phyloP scores from a whole-genome alignment of 306 rosid species.

The Malus orientalis region DNA sequence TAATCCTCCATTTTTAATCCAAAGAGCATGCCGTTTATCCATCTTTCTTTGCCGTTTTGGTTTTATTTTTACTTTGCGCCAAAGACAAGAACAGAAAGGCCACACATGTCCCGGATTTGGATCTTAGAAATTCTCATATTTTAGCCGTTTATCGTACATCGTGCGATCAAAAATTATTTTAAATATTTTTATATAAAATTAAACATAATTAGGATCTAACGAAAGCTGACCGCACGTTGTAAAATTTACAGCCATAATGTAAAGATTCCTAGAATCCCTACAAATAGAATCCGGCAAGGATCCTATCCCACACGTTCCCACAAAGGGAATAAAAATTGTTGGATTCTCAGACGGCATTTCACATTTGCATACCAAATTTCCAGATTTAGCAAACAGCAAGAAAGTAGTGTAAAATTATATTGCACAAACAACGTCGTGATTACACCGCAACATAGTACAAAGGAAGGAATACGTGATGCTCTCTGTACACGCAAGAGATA shows the following conservation, averaged over 20 bases:
- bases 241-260: too few species aligned
- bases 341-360: neutral
- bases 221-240: accelerated
- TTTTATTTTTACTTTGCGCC: too few species aligned
- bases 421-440: neutral
- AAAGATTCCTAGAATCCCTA: accelerated
- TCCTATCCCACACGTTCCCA: too few species aligned
- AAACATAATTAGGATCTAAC: accelerated
- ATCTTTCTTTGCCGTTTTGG: too few species aligned
- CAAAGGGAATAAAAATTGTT: too few species aligned
- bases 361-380: neutral
- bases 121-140: accelerated
- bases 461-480: neutral
- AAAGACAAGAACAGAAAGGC: too few species aligned
- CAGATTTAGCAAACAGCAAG: neutral
- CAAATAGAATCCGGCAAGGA: accelerated
- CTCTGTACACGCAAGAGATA: neutral
- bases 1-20: too few species aligned
- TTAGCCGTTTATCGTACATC: too few species aligned
- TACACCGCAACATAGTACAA: neutral
- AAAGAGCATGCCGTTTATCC: too few species aligned
- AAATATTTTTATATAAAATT: too few species aligned
- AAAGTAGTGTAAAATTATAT: neutral
- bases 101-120: too few species aligned
- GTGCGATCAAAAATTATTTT: accelerated